Evolutionary conservation across 495 filamentous ascomycete species (phyloP).

Genomic region (Aspergillus nidulans): DNA sequence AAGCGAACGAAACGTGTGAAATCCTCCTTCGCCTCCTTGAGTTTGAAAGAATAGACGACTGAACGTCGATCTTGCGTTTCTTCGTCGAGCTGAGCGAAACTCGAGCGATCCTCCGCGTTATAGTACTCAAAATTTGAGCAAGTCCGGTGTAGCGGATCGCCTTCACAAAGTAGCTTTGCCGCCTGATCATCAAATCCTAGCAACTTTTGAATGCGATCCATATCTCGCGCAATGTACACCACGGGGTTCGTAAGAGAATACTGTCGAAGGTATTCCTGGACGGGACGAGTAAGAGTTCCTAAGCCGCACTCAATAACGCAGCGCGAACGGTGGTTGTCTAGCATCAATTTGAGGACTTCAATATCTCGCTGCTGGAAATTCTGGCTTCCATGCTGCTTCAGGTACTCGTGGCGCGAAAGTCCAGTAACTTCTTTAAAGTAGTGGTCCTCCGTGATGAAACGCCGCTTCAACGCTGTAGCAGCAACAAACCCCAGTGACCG

Average conservation of each 20-base stretch:
- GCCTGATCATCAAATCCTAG: constrained; percentile 57
- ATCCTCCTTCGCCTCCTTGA: constrained; percentile 70
- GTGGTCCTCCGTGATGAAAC: constrained; percentile 72
- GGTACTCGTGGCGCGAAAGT: constrained; percentile 57
- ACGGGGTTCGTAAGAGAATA: constrained; percentile 66
- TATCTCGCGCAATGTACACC: constrained; percentile 67
- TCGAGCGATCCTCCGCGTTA: constrained; percentile 56
- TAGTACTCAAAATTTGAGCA: constrained; percentile 80
- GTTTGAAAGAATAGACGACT: constrained; percentile 57
- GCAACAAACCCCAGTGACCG: constrained; percentile 75
- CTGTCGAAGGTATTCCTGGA: constrained; percentile 54
- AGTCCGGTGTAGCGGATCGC: constrained; percentile 51
- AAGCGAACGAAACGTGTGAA: constrained; percentile 68
- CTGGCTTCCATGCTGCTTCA: constrained; percentile 58
- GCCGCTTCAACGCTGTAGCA: constrained; percentile 66
- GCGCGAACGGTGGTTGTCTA: constrained; percentile 56
- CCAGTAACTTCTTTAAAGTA: constrained; percentile 70
- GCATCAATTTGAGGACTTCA: constrained; percentile 61
- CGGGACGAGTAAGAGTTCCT: constrained; percentile 52
- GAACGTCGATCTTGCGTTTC: constrained; percentile 41
- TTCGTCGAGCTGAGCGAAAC: constrained; percentile 22
- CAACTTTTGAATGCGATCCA: constrained; percentile 58
- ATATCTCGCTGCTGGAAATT: constrained; percentile 62
- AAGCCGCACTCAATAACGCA: constrained; percentile 71
- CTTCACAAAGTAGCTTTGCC: constrained; percentile 45